Conservation (phyloP, 1,284 basidiomycete species). For the Ustilago esculenta region DNA sequence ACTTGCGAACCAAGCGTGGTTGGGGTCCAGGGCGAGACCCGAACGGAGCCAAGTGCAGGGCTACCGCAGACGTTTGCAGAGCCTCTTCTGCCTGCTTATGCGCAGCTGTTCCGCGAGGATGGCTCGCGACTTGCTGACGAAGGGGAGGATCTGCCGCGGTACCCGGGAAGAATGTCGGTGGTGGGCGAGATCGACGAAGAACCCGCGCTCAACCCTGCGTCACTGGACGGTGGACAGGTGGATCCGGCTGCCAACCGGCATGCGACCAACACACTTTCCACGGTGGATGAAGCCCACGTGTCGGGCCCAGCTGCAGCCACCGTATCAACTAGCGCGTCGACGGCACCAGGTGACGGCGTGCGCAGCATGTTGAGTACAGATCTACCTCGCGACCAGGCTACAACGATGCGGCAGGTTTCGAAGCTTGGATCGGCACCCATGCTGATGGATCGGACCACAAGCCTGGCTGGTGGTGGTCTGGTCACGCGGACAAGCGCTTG, state of each 20-base stretch:
- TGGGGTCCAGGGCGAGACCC: neutral
- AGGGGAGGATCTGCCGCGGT: constrained; percentile 64
- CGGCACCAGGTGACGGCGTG: neutral
- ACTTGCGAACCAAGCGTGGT: too few relatives aligned
- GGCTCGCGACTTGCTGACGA: constrained; percentile 65
- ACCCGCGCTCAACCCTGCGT: neutral
- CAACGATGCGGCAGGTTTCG: constrained; percentile 6
- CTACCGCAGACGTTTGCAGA: constrained; percentile 20
- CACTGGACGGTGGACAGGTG: neutral
- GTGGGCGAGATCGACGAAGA: constrained; percentile 46
- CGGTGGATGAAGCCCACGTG: constrained; percentile 7
- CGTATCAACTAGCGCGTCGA: neutral
- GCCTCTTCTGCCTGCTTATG: constrained; percentile 63
- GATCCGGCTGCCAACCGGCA: neutral
- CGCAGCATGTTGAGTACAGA: neutral
- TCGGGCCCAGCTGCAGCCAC: neutral
- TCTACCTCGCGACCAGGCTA: neutral
- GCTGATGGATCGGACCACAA: constrained; percentile 40
- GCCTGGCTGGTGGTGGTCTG: constrained; percentile 26
- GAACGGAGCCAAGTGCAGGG: neutral
- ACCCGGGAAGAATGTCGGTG: constrained; percentile 55
- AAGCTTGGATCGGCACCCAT: constrained; percentile 10
- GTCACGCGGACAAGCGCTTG: constrained; percentile 19
- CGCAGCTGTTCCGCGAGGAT: constrained; percentile 66
- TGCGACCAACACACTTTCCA: neutral